Percentiles rank a stretch among this genome's conserved stretches.
These are phyloP conservation scores for Chenopodium formosanum DNA, from an alignment of 148 eudicot genomes.

Conservation along the genomic window DNA sequence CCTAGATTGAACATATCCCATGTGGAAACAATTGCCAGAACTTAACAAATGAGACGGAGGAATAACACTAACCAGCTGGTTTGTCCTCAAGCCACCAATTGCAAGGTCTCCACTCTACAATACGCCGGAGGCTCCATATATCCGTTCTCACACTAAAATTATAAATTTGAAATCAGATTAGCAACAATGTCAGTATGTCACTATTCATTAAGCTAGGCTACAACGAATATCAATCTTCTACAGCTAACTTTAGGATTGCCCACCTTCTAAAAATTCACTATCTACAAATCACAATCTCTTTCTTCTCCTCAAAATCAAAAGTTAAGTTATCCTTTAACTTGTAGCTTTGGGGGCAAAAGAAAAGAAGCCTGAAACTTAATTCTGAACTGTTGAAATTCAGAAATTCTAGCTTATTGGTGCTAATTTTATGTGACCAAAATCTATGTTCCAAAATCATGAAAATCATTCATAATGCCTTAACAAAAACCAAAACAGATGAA, in stretches of 20 bases:
- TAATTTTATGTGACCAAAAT: not conserved
- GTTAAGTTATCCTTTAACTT: not conserved
- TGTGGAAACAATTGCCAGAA: conserved; percentile 1
- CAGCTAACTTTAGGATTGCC: not conserved
- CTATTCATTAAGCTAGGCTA: not conserved
- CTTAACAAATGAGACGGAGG: not conserved
- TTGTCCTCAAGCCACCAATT: conserved; percentile 73
- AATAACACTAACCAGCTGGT: conserved; percentile 45
- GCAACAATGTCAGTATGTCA: not conserved
- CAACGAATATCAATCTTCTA: not conserved
- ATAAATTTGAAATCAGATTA: conserved; percentile 10
- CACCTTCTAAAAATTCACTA: not conserved
- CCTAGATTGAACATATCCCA: not conserved
- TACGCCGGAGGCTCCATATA: conserved; percentile 72
- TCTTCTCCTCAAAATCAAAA: not conserved
- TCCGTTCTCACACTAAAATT: conserved; percentile 29
- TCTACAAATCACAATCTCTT: conserved; percentile 1
- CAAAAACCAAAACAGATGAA: not conserved
- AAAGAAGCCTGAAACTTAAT: not conserved
- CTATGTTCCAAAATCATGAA: too few relatives aligned
- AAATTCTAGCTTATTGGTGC: not conserved
- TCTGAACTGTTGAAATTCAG: too few relatives aligned
- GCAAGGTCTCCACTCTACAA: conserved; percentile 85
- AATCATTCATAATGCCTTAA: too few relatives aligned
- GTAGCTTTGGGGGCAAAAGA: not conserved